Percentiles rank a stretch among this genome's conserved stretches.
phyloP scores from a whole-genome alignment of 2,329 filamentous ascomycete genomes.

The Graphiopsis chlorocephala region DNA sequence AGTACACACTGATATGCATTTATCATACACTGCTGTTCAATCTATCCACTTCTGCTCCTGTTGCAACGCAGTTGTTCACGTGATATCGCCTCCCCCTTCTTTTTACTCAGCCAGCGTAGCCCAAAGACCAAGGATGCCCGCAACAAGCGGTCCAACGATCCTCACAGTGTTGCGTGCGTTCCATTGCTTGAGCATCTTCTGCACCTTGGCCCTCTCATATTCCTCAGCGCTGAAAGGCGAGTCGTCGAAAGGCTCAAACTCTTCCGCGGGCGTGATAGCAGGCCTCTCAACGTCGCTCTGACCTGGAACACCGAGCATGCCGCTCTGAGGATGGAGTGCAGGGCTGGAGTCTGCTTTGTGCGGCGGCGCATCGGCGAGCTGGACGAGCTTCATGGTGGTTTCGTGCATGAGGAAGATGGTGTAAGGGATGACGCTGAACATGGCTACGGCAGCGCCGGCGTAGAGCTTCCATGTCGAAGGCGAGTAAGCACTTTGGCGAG shows the following conservation, averaged over 20 bases:
- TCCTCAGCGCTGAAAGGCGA: constrained; percentile 18
- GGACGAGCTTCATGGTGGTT: constrained; percentile 16
- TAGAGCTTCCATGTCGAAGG: constrained; percentile 19
- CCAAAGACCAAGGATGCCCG: constrained; percentile 18
- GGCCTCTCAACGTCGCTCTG: not conserved
- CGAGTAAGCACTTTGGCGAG: not conserved
- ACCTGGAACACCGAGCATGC: constrained; percentile 7
- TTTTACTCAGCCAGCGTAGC: constrained; percentile 15
- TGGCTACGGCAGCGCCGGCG: constrained; percentile 14
- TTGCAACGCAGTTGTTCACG: not conserved
- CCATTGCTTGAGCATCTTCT: constrained; percentile 19
- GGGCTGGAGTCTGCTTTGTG: not conserved
- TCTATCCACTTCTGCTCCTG: not conserved
- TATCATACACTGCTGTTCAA: not conserved
- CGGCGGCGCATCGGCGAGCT: constrained; percentile 12
- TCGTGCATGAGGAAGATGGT: constrained; percentile 16
- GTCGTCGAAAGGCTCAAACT: constrained; percentile 23
- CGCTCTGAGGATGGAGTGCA: not conserved
- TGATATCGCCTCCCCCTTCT: too few species aligned
- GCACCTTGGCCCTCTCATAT: constrained; percentile 21
- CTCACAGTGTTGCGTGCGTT: constrained; percentile 15
- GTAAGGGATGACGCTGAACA: constrained; percentile 20
- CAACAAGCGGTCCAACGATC: constrained; percentile 11
- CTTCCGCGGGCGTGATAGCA: constrained; percentile 19
- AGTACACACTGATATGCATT: not conserved